phyloP scores from a whole-genome alignment of 805 yeast genomes.

The Saturnispora ahearnii region DNA sequence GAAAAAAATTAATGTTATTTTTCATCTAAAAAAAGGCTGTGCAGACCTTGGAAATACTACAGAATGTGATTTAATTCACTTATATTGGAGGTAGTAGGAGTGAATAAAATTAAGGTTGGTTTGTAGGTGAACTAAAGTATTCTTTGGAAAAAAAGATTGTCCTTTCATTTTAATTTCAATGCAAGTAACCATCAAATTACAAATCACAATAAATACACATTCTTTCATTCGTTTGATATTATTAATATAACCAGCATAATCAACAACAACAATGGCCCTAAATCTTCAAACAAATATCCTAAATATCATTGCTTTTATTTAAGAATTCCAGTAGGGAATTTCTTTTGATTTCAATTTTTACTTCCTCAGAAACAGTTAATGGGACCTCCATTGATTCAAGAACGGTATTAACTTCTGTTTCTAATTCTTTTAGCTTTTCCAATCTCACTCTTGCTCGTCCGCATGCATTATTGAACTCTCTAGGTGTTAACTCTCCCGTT shows the following conservation, averaged over 20 bases:
- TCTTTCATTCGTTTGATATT: too few species aligned
- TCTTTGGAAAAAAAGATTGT: too few species aligned
- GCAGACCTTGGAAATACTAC: neutral
- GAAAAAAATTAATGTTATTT: neutral
- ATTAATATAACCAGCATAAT: too few species aligned
- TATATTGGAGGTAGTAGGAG: too few species aligned
- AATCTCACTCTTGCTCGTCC: slow-evolving; percentile 38
- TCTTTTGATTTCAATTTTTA: slow-evolving; percentile 2
- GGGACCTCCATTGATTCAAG: slow-evolving; percentile 25
- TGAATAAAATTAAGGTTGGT: too few species aligned
- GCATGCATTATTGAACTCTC: slow-evolving; percentile 36
- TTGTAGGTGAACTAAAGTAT: too few species aligned
- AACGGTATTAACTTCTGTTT: slow-evolving; percentile 28
- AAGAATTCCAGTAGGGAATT: slow-evolving; percentile 9
- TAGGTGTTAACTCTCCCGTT: slow-evolving; percentile 32
- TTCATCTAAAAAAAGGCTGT: neutral
- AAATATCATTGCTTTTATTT: neutral
- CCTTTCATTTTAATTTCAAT: too few species aligned
- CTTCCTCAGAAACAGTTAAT: neutral
- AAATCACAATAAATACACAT: too few species aligned
- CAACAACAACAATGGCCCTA: too few species aligned
- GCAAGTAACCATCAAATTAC: too few species aligned
- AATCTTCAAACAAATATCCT: too few species aligned
- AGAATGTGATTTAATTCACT: too few species aligned
- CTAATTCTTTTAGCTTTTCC: slow-evolving; percentile 31